These are phyloP conservation scores for Eutrema heterophyllum DNA, from an alignment of 345 rosid genomes.

Conservation along the genomic window DNA sequence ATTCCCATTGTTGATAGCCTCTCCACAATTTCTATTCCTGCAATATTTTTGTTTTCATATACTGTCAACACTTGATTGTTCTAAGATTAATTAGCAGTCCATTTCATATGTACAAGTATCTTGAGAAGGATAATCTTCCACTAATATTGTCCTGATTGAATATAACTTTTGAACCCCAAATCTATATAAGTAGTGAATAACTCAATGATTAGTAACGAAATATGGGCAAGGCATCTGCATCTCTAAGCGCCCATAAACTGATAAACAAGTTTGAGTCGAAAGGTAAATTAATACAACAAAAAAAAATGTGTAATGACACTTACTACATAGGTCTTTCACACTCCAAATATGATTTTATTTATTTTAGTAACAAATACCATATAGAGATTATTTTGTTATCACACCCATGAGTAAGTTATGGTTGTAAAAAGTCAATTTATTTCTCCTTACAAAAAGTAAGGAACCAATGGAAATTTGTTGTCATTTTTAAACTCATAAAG, in stretches of 20 bases:
- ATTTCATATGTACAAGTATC: neutral
- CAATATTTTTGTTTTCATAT: neutral
- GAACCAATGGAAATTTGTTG: neutral
- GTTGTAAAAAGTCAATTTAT: neutral
- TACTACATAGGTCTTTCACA: neutral
- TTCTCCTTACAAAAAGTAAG: neutral
- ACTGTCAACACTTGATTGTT: neutral
- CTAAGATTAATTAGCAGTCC: neutral
- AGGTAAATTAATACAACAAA: neutral
- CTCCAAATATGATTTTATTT: neutral
- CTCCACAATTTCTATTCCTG: conserved; percentile 64
- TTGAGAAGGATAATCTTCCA: neutral
- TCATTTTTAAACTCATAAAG: neutral
- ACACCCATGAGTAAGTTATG: neutral
- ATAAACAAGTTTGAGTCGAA: neutral
- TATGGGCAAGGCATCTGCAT: neutral
- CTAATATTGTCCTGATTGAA: neutral
- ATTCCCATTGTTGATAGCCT: conserved; percentile 72
- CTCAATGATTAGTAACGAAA: neutral
- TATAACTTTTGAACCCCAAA: neutral
- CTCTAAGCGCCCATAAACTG: neutral
- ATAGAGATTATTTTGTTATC: neutral
- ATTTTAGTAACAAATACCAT: neutral
- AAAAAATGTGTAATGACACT: neutral
- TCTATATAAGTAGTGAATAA: neutral